phyloP scores from a whole-genome alignment of 148 eudicot genomes.

The Simmondsia chinensis region DNA sequence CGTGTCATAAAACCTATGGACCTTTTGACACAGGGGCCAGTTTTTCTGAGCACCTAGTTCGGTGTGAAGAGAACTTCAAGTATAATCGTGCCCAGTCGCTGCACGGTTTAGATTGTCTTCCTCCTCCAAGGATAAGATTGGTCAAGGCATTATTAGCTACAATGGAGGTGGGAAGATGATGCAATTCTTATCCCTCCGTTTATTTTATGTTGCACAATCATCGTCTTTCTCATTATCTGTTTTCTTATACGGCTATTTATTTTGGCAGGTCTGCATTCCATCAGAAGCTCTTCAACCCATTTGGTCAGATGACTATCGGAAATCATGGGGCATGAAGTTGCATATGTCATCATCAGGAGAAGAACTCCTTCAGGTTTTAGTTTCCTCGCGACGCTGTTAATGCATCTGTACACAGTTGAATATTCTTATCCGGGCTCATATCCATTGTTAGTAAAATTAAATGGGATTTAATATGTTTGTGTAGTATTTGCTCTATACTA shows the following conservation, averaged over 20 bases:
- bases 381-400: neutral
- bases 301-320: slow-evolving; percentile 64
- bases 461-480: too few relatives aligned
- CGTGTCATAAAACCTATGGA: slow-evolving; percentile 34
- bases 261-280: slow-evolving; percentile 58
- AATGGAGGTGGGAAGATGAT: slow-evolving; percentile 42
- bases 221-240: neutral
- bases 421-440: neutral
- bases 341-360: slow-evolving; percentile 44
- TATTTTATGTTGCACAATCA: neutral
- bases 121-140: slow-evolving; percentile 56
- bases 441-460: neutral
- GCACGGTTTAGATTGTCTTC: slow-evolving; percentile 15
- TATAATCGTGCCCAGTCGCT: slow-evolving; percentile 14
- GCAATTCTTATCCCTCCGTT: neutral
- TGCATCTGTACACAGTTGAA: neutral
- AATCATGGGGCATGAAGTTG: slow-evolving; percentile 62
- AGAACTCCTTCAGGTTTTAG: slow-evolving; percentile 65
- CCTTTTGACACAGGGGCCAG: slow-evolving; percentile 10
- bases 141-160: slow-evolving; percentile 49
- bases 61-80: slow-evolving; percentile 34
- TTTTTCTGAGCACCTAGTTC: slow-evolving; percentile 34
- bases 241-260: neutral
- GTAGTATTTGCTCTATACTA: too few relatives aligned
- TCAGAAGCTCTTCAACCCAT: slow-evolving; percentile 54